Conservation (phyloP, 2,329 filamentous ascomycete genomes). For the Ceratocystis lukuohia region DNA sequence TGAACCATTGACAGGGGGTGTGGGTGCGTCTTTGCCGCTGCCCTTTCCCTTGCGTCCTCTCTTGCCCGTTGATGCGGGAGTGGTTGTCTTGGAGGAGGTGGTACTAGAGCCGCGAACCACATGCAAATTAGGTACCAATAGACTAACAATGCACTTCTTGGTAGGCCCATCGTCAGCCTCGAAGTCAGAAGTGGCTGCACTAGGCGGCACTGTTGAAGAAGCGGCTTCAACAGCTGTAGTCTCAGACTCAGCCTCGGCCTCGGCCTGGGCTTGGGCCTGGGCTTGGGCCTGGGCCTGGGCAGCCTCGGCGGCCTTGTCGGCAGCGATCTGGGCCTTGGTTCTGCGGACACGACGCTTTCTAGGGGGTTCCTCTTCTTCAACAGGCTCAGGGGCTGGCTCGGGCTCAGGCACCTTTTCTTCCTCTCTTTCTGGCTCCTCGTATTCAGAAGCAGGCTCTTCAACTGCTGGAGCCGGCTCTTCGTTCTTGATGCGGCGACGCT, state of each 20-base stretch:
- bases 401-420: conserved; percentile 21
- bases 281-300: background rate
- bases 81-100: background rate
- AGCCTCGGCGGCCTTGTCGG: conserved; percentile 14
- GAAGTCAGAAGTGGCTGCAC: background rate
- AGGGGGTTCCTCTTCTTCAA: conserved; percentile 27
- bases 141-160: conserved; percentile 13
- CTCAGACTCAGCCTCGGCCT: background rate
- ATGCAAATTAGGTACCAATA: conserved; percentile 15
- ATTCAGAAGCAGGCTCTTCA: background rate
- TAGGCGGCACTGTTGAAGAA: background rate
- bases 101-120: conserved; percentile 10
- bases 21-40: background rate
- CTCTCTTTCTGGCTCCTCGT: conserved; percentile 2
- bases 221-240: background rate
- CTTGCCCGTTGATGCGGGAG: background rate
- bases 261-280: background rate
- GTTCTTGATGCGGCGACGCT: conserved; percentile 17
- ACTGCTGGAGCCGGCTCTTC: background rate
- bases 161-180: conserved; percentile 7
- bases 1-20: background rate
- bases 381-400: conserved; percentile 22
- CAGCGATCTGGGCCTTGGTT: conserved; percentile 15
- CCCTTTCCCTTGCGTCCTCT: conserved; percentile 10
- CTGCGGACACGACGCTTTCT: conserved; percentile 25